A percentile compares a stretch with the other conserved stretches of the same genome.
These are phyloP conservation scores for Metschnikowia picachoensis DNA, from an alignment of 805 yeast species.

Conservation along the genomic window DNA sequence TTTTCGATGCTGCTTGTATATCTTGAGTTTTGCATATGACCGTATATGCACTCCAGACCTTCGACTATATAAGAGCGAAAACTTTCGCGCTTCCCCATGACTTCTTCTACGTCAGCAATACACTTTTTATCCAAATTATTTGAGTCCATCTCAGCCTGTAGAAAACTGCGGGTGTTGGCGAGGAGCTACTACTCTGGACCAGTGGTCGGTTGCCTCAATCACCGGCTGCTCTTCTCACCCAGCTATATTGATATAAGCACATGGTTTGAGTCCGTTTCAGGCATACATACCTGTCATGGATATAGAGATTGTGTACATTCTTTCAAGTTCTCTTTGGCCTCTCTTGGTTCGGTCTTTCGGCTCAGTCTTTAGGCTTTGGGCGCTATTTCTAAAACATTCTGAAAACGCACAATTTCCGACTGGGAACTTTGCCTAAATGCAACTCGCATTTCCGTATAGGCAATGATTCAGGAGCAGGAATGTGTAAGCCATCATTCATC, in stretches of 20 bases:
- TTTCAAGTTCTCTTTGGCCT: neutral
- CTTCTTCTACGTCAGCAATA: slow-evolving; percentile 3
- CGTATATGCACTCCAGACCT: neutral
- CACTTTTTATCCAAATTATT: neutral
- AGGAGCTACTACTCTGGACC: slow-evolving; percentile 10
- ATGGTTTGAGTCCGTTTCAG: slow-evolving; percentile 46
- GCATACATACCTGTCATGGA: slow-evolving; percentile 32
- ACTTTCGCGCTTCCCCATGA: neutral
- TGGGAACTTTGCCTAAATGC: too few relatives aligned
- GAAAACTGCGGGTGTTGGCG: slow-evolving; percentile 15
- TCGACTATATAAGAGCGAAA: neutral
- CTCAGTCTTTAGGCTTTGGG: too few relatives aligned
- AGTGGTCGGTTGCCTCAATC: slow-evolving; percentile 7
- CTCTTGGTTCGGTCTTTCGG: too few relatives aligned
- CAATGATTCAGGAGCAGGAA: too few relatives aligned
- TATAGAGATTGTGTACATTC: slow-evolving; percentile 45
- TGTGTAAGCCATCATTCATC: too few relatives aligned
- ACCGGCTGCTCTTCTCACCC: slow-evolving; percentile 19
- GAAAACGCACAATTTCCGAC: too few relatives aligned
- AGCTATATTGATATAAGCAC: slow-evolving; percentile 36
- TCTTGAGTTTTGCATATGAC: neutral
- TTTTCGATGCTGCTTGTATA: too few relatives aligned
- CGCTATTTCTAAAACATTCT: too few relatives aligned
- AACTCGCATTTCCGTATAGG: too few relatives aligned
- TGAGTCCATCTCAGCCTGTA: slow-evolving; percentile 3